phyloP scores from a whole-genome alignment of 2,329 filamentous ascomycete species.

The Cladosporium sp. region DNA sequence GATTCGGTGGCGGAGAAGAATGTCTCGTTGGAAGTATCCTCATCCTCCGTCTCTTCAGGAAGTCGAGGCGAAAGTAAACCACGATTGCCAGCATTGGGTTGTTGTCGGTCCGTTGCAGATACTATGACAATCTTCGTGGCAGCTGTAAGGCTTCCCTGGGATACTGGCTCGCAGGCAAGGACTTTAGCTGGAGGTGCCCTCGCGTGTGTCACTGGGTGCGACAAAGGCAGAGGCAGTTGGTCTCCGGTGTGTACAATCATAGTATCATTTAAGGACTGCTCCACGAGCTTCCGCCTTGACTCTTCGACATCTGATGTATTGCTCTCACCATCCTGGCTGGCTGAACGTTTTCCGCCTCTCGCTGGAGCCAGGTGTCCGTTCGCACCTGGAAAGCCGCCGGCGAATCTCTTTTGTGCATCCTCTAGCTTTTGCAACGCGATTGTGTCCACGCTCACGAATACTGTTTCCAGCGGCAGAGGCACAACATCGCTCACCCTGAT shows the following conservation, averaged over 20 bases:
- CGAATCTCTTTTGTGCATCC: conserved; percentile 78
- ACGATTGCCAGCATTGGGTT: conserved; percentile 32
- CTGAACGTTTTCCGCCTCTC: conserved; percentile 21
- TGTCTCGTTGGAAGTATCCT: conserved; percentile 82
- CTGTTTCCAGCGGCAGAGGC: conserved; percentile 73
- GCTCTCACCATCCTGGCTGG: conserved; percentile 15
- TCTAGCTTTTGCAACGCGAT: conserved; percentile 76
- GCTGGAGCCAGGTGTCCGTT: conserved; percentile 22
- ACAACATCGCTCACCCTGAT: conserved; percentile 77
- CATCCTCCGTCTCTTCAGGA: conserved; percentile 41
- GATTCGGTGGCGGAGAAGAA: conserved; percentile 85
- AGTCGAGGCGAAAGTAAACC: conserved; percentile 28
- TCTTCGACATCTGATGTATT: conserved; percentile 17
- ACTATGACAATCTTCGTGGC: conserved; percentile 81
- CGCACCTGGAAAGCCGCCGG: conserved; percentile 51
- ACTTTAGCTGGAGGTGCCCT: conserved; percentile 82
- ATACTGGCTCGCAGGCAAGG: conserved; percentile 88
- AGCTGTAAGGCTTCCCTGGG: conserved; percentile 75
- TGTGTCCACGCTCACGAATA: conserved; percentile 82
- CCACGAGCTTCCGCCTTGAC: conserved; percentile 44
- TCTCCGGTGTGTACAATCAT: conserved; percentile 81
- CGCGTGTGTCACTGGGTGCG: conserved; percentile 82
- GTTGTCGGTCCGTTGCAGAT: conserved; percentile 57
- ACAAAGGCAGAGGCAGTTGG: conserved; percentile 70
- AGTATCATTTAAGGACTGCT: conserved; percentile 68